Conservation (phyloP, 768 basidiomycete species). For the Mrakia hoshinonis region DNA sequence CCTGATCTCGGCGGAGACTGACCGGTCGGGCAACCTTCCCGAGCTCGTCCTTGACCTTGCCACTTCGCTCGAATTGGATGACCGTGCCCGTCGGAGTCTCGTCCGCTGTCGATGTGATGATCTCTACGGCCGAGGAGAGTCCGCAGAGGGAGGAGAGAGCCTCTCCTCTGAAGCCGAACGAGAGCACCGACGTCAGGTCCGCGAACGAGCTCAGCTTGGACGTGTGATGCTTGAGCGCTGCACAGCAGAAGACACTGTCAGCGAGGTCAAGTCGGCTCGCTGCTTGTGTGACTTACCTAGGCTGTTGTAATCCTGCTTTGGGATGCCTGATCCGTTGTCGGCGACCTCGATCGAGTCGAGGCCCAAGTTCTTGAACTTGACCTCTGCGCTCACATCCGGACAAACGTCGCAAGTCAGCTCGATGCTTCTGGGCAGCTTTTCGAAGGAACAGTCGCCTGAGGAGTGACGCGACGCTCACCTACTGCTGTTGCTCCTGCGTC, state of each 20-base stretch:
- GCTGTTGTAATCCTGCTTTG: constrained; percentile 61
- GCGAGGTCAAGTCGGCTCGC: no score
- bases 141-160: constrained; percentile 90
- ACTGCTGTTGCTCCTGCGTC: constrained; percentile 84
- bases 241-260: neutral
- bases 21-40: constrained; percentile 72
- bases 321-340: constrained; percentile 86
- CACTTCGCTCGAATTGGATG: constrained; percentile 63
- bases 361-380: constrained; percentile 82
- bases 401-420: neutral
- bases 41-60: constrained; percentile 50
- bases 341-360: constrained; percentile 72
- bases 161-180: constrained; percentile 94
- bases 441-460: no score
- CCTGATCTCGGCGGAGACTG: constrained; percentile 28
- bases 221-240: constrained; percentile 85
- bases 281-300: constrained; percentile 63
- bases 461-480: constrained; percentile 47
- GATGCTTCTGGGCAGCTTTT: accelerated
- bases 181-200: constrained; percentile 62
- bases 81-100: constrained; percentile 70
- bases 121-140: constrained; percentile 57
- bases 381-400: constrained; percentile 49
- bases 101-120: constrained; percentile 63
- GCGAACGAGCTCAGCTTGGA: constrained; percentile 74